Evolutionary conservation across 176 grass and related monocot genomes (phyloP).

Genomic region (Dactylis glomerata): DNA sequence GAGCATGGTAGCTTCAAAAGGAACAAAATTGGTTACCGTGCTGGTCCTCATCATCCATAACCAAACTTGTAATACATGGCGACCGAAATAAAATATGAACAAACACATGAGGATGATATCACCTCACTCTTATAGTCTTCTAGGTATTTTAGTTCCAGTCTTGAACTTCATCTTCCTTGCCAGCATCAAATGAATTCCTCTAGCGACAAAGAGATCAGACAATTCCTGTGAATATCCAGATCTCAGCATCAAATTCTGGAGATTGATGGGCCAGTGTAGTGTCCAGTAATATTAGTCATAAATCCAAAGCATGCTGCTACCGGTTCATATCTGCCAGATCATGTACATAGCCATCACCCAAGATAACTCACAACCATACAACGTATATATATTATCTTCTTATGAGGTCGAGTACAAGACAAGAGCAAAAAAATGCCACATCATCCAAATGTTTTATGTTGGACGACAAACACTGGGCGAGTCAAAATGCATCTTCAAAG

Average conservation of each 20-base stretch:
- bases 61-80: not conserved
- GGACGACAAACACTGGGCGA: not conserved
- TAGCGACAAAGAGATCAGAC: not conserved
- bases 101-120: not conserved
- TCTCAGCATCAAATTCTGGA: not conserved
- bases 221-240: not conserved
- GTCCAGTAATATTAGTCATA: not conserved
- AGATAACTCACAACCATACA: not conserved
- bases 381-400: not conserved
- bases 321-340: not conserved
- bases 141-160: not conserved
- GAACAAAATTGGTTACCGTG: not conserved
- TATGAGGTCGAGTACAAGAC: not conserved
- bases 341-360: constrained; percentile 2
- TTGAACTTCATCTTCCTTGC: not conserved
- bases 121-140: not conserved
- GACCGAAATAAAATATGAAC: not conserved
- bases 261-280: not conserved
- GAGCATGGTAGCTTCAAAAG: not conserved
- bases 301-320: not conserved
- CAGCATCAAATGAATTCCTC: not conserved
- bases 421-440: not conserved
- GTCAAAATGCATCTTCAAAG: not conserved
- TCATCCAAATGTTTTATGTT: not conserved
- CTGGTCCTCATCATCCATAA: not conserved